phyloP scores from a whole-genome alignment of 1,284 basidiomycete genomes.

The Athelia sp. region DNA sequence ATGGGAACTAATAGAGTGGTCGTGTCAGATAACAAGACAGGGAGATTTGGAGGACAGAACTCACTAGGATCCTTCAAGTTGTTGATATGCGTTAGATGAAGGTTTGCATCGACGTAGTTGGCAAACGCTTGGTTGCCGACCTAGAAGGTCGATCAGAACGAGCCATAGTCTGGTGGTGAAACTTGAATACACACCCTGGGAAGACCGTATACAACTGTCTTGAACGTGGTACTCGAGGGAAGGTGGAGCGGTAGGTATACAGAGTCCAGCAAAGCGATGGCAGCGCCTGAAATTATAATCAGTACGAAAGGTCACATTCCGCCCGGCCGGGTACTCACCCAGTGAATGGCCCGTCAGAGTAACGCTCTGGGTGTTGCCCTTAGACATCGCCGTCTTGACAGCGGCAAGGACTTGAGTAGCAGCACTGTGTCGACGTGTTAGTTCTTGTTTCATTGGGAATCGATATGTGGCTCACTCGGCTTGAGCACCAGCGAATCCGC shows the following conservation, averaged over 20 bases:
- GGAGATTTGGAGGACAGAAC: too few species aligned
- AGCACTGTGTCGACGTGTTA: constrained; percentile 18
- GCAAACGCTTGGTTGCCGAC: constrained; percentile 62
- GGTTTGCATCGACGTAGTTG: constrained; percentile 45
- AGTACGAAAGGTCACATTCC: too few species aligned
- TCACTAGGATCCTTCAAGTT: constrained; percentile 37
- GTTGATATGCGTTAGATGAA: constrained; percentile 41
- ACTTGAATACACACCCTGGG: constrained; percentile 35
- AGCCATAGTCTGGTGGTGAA: background rate
- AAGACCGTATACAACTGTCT: constrained; percentile 36
- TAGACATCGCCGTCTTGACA: constrained; percentile 25
- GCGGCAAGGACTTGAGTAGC: constrained; percentile 30
- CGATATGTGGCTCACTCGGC: background rate
- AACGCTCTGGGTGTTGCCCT: constrained; percentile 22
- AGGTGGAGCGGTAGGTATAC: constrained; percentile 44
- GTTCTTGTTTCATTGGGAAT: background rate
- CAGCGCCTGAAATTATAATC: too few species aligned
- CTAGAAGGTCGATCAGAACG: constrained; percentile 24
- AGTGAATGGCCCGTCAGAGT: constrained; percentile 35
- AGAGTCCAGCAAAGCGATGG: constrained; percentile 42
- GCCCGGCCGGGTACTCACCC: too few species aligned
- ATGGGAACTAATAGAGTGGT: constrained; percentile 31
- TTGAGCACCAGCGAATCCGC: background rate
- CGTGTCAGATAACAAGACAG: too few species aligned
- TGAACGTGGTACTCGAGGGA: constrained; percentile 29